phyloP scores from a whole-genome alignment of 176 grass and related monocot species.

The Alloteropsis semialata region DNA sequence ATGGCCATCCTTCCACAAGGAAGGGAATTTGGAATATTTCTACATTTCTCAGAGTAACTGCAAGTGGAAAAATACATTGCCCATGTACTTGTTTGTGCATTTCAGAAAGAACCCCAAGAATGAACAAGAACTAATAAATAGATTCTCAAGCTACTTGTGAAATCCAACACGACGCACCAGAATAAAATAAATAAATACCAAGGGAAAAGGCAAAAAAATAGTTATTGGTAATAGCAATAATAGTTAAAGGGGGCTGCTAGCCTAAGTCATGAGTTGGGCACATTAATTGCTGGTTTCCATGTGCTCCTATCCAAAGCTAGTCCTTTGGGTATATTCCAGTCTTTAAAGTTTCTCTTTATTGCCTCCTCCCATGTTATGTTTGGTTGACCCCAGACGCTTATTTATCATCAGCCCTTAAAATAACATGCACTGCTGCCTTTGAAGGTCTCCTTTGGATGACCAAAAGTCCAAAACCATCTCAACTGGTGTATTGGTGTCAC shows the following conservation, averaged over 20 bases:
- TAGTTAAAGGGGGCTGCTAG: background rate
- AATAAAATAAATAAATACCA: background rate
- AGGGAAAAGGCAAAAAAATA: background rate
- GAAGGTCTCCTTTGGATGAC: background rate
- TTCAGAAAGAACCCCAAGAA: background rate
- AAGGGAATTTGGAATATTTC: background rate
- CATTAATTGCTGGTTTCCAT: background rate
- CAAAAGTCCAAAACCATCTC: background rate
- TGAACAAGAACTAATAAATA: background rate
- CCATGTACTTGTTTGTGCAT: background rate
- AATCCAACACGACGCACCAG: background rate
- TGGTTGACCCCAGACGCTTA: background rate
- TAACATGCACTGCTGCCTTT: background rate
- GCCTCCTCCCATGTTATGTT: background rate
- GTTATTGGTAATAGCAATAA: background rate
- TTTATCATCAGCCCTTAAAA: background rate
- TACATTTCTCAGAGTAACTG: background rate
- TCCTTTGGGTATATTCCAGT: background rate
- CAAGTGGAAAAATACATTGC: constrained; percentile 9
- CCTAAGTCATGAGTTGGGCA: background rate
- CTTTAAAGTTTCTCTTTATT: background rate
- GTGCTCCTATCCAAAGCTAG: background rate
- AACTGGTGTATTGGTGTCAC: background rate
- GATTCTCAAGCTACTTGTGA: background rate
- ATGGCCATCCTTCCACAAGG: background rate